Base-by-base conservation (phyloP, 805 yeast genomes). In the Candida sakaeoensis region DNA sequence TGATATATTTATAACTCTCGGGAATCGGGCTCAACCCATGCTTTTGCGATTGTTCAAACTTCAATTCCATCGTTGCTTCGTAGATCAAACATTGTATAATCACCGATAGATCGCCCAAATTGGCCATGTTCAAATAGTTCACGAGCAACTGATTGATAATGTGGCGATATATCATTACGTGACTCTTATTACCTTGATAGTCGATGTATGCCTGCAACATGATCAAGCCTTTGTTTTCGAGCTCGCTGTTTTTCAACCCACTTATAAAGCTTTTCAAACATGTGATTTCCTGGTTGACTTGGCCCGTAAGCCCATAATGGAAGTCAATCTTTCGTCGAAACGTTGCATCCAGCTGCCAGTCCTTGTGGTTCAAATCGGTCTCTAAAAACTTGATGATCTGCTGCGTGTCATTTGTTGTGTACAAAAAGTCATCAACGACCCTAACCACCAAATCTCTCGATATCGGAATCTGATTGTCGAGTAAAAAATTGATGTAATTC, bases 341-440 rank as follows among this genome's bases (percentile, higher is more conserved):
- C 28, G 54, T 51, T 10, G 55, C 48, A 42, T 62, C 64, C 2
- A 42, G 26, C 31, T 43, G 33, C 74, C 74, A 68, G 17, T 48
- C 16, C 3, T 38, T 40, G 22, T 52, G 43, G 15, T 53, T 53
- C 33, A 68, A 53, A 39, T 65, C 71, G 13, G 38, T 45, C 43
- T 65, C 70, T 21, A 68, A 53, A 37, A 68, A 68, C 5, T 51
- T 31, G 5, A 58, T 47, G 14, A 67, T 48, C 21, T 67, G 67
- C 5, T 43, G 29, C 2, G 53, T 44, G 24, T 50, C 50, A 7
- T 31, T 44, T 8, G 70, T 59, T 10, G 67, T 59, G 17, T 46
- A 43, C 36, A 58, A 44, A 40, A 57, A 68, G 44, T 68, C 74
- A 30, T 59, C 63, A 10, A 68, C 43, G 2, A 68, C 57, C 32